Conservation (phyloP, 768 basidiomycete species). For the Podaxis pistillaris region DNA sequence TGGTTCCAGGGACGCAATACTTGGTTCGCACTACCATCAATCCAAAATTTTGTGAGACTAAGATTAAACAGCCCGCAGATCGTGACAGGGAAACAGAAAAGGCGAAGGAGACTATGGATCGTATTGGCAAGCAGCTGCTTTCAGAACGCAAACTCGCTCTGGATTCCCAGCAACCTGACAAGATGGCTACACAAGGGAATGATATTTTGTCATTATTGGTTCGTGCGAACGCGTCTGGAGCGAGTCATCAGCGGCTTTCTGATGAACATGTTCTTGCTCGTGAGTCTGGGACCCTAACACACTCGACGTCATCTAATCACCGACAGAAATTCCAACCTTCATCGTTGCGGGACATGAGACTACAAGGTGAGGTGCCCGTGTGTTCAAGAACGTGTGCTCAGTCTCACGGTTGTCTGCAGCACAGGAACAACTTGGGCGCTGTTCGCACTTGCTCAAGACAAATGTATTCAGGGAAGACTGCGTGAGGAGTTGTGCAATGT, state of each 20-base stretch:
- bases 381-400: not conserved
- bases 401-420: conserved; percentile 21
- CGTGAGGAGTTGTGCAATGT: conserved; percentile 53
- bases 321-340: conserved; percentile 59
- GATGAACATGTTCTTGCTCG: conserved; percentile 64
- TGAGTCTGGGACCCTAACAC: conserved; percentile 27
- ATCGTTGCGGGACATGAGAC: conserved; percentile 61
- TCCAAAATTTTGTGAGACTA: not conserved
- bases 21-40: conserved; percentile 29
- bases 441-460: conserved; percentile 48
- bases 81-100: conserved; percentile 27
- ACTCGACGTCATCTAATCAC: not conserved
- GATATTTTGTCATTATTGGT: conserved; percentile 63
- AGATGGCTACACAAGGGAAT: conserved; percentile 35
- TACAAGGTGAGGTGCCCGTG: conserved; percentile 24
- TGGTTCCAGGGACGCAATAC: conserved; percentile 35
- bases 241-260: conserved; percentile 49
- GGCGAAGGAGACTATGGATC: conserved; percentile 41
- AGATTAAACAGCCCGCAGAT: conserved; percentile 27
- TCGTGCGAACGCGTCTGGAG: conserved; percentile 61
- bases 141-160: conserved; percentile 39
- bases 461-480: conserved; percentile 50
- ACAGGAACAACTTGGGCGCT: conserved; percentile 57
- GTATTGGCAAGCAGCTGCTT: conserved; percentile 51
- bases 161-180: conserved; percentile 18